Evolutionary conservation across 352 stramenopile species (phyloP), one percentile per base, ranked within the genome.

Genomic region (Phytophthora aleatoria): DNA sequence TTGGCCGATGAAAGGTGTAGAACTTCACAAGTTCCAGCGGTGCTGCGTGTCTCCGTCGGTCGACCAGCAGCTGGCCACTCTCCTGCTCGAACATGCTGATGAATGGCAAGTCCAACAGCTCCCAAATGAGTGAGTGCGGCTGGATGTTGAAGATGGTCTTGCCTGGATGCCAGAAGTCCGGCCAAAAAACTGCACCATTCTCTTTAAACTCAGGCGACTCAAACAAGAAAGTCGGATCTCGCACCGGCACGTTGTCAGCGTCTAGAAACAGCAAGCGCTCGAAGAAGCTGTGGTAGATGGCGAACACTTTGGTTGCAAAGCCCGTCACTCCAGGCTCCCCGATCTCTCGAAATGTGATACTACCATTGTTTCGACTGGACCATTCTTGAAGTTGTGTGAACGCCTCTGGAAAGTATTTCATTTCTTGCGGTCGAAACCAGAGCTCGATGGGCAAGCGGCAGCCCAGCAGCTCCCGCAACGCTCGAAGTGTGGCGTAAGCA

Each of bases 81-180:
- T 89, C 80, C 63, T 89, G 80, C 65, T 89, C 80, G 48, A 87
- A 87, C 80, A 87, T 89, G 51, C 69, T 69, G 20, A 85, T 50
- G 28, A 74, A 81, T 1, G 63, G 57, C 38, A 86, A 33, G 39
- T 71, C 77, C 6, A 89, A 61, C 44, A 87, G 59, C 36, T 84
- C 66, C 80, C 80, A 89, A 24, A 87, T 43, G 3, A 86, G 61
- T 41, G 74, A 83, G 41, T 74, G 45, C 16, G 71, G 64, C 48
- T 89, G 73, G 35, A 89, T 74, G 44, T 89, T 89, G 65, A 89
- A 89, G 38, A 87, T 85, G 5, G 76, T 80, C 30, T 81, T 69
- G 33, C 20, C 50, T 12, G 78, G 76, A 51, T 90, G 80, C 77
- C 77, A 91, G 49, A 87, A 88, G 48, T 91, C 82, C 2, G 82